Base-by-base conservation (phyloP, 345 rosid species). In the Euphorbia pulcherrima region DNA sequence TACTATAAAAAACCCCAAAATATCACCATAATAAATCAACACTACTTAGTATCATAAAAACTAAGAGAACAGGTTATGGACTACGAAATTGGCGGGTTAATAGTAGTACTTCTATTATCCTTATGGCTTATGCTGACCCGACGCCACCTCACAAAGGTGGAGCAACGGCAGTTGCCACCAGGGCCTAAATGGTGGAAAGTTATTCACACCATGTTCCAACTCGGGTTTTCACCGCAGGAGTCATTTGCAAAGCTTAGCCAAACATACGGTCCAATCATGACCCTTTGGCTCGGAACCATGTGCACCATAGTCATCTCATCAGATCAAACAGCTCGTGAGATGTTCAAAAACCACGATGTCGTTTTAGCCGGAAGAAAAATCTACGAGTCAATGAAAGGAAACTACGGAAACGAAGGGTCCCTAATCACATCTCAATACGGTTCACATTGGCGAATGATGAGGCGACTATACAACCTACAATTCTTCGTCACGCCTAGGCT, bases 341-440 rank as follows among this genome's bases (percentile, higher is more conserved):
- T 92, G 85, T 86, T 88, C 81, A 88, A 84, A 83, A 83, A 85
- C 72, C 91, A 87, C 1, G 93, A 92, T 44, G 76, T 24, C n/a
- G 89, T 77, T 11, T 76, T 87, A 8, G 93, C 96, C 0, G 96
- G 97, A 0, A 72, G 97, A 40, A 89, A 86, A 74, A 83, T 92
- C 6, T 92, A 92, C 40, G 96, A 89, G 75, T 79, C 93, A 23
- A 92, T 92, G 87, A 92, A 81, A 77, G 89, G 86, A 10, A 60
- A 76, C 3, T 16, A 74, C 21, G 80, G 93, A 5, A 70, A 77
- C 8, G 89, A 85, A 18, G 90, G 92, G 4, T 89, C 93, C 0
- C 65, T 89, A 1, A 86, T 92, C 65, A 92, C 93, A 1, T 68
- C 96, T 30, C 96, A 87, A 63, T 92, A 89, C 29, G 97, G 97